A percentile compares a stretch with the other conserved stretches of the same genome.
phyloP scores from a whole-genome alignment of 805 yeast genomes.

The Priceomyces melissophilus region DNA sequence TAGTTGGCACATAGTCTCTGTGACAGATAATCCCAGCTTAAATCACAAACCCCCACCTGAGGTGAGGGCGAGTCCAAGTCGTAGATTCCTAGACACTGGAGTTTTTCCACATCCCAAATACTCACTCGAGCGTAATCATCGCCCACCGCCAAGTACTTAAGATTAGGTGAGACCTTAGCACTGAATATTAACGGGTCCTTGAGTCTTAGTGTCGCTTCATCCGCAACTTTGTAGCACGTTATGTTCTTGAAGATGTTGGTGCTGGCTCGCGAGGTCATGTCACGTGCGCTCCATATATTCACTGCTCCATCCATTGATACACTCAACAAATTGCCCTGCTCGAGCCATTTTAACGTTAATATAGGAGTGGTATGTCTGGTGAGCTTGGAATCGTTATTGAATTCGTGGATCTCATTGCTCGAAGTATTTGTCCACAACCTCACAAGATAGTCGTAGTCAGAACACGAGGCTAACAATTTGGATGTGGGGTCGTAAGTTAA shows the following conservation, averaged over 20 bases:
- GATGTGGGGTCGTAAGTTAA: slow-evolving; percentile 51
- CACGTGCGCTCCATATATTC: slow-evolving; percentile 59
- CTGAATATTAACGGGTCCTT: slow-evolving; percentile 56
- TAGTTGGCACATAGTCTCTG: slow-evolving; percentile 28
- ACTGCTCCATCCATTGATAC: slow-evolving; percentile 70
- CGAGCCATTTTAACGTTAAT: slow-evolving; percentile 55
- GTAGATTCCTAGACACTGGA: slow-evolving; percentile 27
- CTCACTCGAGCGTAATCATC: slow-evolving; percentile 60
- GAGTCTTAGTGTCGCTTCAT: no score
- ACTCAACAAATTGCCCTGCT: slow-evolving; percentile 37
- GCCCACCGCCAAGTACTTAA: slow-evolving; percentile 54
- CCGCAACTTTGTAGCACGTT: slow-evolving; percentile 21
- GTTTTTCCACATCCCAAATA: slow-evolving; percentile 41
- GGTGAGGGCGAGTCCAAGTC: slow-evolving; percentile 9
- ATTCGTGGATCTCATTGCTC: slow-evolving; percentile 44
- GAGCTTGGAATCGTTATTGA: slow-evolving; percentile 15
- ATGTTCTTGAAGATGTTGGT: slow-evolving; percentile 17
- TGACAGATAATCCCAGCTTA: slow-evolving; percentile 33
- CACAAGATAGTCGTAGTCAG: slow-evolving; percentile 66
- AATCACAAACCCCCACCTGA: slow-evolving; percentile 32
- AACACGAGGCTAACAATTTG: slow-evolving; percentile 64
- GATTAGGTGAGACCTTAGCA: slow-evolving; percentile 51
- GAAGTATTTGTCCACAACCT: slow-evolving; percentile 74
- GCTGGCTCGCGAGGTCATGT: neutral
- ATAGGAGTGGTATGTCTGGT: slow-evolving; percentile 53